phyloP scores from a whole-genome alignment of 495 filamentous ascomycete genomes.

The Penicillium tannophilum region DNA sequence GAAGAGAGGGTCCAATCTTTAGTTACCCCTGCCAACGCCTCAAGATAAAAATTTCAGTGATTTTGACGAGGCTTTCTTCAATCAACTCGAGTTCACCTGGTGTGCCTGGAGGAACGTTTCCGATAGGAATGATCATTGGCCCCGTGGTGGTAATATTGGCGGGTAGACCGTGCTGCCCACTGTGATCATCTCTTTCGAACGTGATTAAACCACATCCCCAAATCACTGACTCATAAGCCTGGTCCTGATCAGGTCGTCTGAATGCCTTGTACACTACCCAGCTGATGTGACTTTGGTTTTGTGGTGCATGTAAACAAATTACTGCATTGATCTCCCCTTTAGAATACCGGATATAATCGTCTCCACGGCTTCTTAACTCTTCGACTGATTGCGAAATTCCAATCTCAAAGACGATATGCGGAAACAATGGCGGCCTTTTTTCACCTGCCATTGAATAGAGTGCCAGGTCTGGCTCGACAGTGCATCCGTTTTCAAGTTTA shows the following conservation, averaged over 20 bases:
- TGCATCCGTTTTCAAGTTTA: slow-evolving; percentile 9
- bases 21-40: background rate
- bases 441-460: slow-evolving; percentile 7
- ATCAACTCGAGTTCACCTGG: slow-evolving; percentile 9
- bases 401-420: slow-evolving; percentile 12
- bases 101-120: slow-evolving; percentile 5
- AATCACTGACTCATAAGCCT: slow-evolving; percentile 2
- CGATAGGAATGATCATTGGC: slow-evolving; percentile 12
- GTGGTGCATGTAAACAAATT: slow-evolving; percentile 13
- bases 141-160: slow-evolving; percentile 11
- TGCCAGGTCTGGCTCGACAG: slow-evolving; percentile 10
- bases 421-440: slow-evolving; percentile 5
- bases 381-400: slow-evolving; percentile 10
- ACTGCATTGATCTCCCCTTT: slow-evolving; percentile 5
- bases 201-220: background rate
- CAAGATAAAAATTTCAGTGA: slow-evolving; percentile 5
- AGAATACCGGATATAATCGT: slow-evolving; percentile 7
- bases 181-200: slow-evolving; percentile 4
- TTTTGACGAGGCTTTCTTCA: slow-evolving; percentile 8
- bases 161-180: slow-evolving; percentile 7
- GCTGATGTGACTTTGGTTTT: slow-evolving; percentile 11
- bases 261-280: slow-evolving; percentile 11
- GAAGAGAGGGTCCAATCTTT: too few species aligned
- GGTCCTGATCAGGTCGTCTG: slow-evolving; percentile 4
- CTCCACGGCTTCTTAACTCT: slow-evolving; percentile 9